phyloP scores from a whole-genome alignment of 768 basidiomycete species.

The Termitomyces sp. region DNA sequence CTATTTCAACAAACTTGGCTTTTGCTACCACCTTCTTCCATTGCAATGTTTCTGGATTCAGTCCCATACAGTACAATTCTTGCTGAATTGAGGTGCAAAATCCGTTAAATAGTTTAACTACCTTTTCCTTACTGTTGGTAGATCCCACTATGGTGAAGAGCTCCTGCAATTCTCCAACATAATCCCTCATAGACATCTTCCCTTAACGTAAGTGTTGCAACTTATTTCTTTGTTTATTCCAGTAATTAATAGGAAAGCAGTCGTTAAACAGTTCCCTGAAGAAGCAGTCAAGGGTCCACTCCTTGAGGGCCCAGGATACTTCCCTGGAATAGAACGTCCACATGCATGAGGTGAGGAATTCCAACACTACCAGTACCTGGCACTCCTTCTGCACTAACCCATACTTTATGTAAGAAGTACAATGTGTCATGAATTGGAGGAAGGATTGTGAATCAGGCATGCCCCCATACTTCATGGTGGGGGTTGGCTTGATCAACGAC shows the following conservation, averaged over 20 bases:
- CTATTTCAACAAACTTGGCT: too few relatives aligned
- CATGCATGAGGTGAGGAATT: background rate
- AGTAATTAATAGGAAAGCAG: too few relatives aligned
- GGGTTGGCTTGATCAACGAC: too few relatives aligned
- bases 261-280: background rate
- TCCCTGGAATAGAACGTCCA: background rate
- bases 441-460: too few relatives aligned
- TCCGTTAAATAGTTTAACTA: conserved; percentile 32
- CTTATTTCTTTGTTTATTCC: too few relatives aligned
- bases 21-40: conserved; percentile 28
- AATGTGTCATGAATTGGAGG: too few relatives aligned
- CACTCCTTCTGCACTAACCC: too few relatives aligned
- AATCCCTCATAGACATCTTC: conserved; percentile 25
- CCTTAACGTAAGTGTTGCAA: too few relatives aligned
- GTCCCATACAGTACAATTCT: conserved; percentile 20
- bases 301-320: background rate
- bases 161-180: conserved; percentile 25
- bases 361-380: background rate
- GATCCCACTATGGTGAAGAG: conserved; percentile 26
- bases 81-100: too few relatives aligned
- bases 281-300: background rate
- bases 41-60: conserved; percentile 21
- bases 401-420: too few relatives aligned
- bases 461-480: too few relatives aligned
- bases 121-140: conserved; percentile 19